Conservation (phyloP, 148 eudicot species). For the Cornus kousa region DNA sequence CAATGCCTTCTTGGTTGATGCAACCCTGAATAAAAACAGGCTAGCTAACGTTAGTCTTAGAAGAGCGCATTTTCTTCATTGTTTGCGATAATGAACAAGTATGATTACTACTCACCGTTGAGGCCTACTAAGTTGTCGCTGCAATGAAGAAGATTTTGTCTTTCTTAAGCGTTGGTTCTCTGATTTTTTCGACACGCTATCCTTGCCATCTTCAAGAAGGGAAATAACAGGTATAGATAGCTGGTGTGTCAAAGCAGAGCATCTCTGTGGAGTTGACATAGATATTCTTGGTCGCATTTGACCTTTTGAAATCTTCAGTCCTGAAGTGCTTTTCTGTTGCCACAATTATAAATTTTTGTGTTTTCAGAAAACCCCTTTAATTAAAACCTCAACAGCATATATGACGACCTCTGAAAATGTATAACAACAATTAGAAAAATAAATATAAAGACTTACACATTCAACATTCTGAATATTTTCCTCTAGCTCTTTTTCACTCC, state of each 20-base stretch:
- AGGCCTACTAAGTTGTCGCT: constrained; percentile 27
- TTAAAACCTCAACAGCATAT: not conserved
- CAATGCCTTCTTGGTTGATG: constrained; percentile 19
- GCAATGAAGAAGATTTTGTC: constrained; percentile 26
- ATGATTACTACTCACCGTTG: constrained; percentile 39
- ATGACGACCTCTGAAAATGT: not conserved
- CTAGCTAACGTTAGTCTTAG: not conserved
- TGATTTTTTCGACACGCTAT: constrained; percentile 1
- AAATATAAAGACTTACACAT: constrained; percentile 22
- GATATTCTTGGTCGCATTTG: constrained; percentile 19
- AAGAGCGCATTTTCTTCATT: not conserved
- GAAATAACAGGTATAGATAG: not conserved
- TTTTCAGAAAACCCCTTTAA: not conserved
- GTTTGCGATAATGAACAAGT: not conserved
- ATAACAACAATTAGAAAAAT: too few species aligned
- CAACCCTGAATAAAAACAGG: constrained; percentile 23
- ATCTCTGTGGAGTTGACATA: constrained; percentile 19
- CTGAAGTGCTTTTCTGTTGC: constrained; percentile 18
- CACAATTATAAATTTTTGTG: constrained; percentile 12
- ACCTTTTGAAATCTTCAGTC: constrained; percentile 7
- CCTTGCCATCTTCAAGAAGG: constrained; percentile 17
- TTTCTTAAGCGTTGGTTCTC: constrained; percentile 31
- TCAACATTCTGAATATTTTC: constrained; percentile 22
- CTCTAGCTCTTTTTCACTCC: constrained; percentile 19
- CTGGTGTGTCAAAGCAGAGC: constrained; percentile 9